These are phyloP conservation scores for Ulvella scutata DNA, from an alignment of 139 green algal genomes.

Conservation along the genomic window DNA sequence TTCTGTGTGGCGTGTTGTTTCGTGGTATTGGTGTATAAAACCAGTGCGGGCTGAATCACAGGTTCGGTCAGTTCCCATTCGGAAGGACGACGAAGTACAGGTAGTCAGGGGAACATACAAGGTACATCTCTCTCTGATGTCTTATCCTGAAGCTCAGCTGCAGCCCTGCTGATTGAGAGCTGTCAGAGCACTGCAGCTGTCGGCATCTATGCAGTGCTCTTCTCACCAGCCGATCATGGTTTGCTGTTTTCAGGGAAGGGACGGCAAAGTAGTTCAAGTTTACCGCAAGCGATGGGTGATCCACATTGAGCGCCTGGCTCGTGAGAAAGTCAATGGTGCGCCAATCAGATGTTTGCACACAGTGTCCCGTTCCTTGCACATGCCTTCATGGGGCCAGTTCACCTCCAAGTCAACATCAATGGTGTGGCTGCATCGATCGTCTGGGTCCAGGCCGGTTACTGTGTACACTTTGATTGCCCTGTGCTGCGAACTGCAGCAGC, in stretches of 20 bases:
- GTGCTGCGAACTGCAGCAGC: too few relatives aligned
- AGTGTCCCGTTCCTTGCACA: too few relatives aligned
- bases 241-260: constrained; percentile 47
- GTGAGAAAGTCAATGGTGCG: constrained; percentile 98
- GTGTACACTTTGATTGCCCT: too few relatives aligned
- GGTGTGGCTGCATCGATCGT: too few relatives aligned
- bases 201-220: background rate
- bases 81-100: constrained; percentile 98
- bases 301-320: constrained; percentile 94
- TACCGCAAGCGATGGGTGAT: constrained; percentile 99
- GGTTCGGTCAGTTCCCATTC: constrained; percentile 83
- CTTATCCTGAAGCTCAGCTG: background rate
- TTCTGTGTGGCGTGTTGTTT: background rate
- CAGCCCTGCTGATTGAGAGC: too few relatives aligned
- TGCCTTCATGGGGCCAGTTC: too few relatives aligned
- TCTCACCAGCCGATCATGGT: too few relatives aligned
- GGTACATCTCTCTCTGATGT: constrained; percentile 19
- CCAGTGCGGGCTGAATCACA: constrained; percentile 37
- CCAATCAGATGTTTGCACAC: background rate
- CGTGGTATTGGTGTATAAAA: background rate
- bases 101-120: constrained; percentile 94
- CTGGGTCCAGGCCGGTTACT: too few relatives aligned
- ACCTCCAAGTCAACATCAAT: too few relatives aligned
- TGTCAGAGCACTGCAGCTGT: background rate
- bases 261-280: constrained; percentile 93